Percentiles rank a stretch among this genome's conserved stretches.
Evolutionary conservation across 2,329 filamentous ascomycete species (phyloP).

Genomic region (Fusarium camptoceras): DNA sequence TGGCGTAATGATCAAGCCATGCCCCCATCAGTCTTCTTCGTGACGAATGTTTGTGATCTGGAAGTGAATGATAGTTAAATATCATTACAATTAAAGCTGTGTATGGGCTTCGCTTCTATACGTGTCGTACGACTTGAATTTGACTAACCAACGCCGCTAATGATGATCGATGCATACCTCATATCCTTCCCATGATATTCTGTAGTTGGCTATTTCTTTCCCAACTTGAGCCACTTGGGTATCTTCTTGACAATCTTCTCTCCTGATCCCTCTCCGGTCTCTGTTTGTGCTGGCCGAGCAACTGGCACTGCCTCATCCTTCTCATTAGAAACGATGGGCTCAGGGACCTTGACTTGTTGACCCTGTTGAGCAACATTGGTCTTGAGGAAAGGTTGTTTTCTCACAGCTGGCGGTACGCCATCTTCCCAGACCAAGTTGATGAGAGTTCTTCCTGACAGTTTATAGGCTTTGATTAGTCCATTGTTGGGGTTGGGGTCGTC

Average conservation of each 20-base stretch:
- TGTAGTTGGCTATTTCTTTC: constrained; percentile 69
- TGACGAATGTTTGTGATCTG: neutral
- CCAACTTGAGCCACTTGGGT: constrained; percentile 80
- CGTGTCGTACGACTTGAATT: neutral
- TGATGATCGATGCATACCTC: constrained; percentile 15
- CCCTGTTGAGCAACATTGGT: constrained; percentile 69
- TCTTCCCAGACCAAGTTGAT: constrained; percentile 82
- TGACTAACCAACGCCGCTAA: constrained; percentile 29
- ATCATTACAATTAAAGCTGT: neutral
- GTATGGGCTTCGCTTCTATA: neutral
- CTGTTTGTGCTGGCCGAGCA: constrained; percentile 46
- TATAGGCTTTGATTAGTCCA: constrained; percentile 77
- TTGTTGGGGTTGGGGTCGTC: constrained; percentile 61
- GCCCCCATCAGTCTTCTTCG: constrained; percentile 4
- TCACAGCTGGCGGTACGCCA: constrained; percentile 65
- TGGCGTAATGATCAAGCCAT: constrained; percentile 43
- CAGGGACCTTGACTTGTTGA: constrained; percentile 73
- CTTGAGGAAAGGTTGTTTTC: constrained; percentile 70
- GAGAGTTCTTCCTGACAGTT: constrained; percentile 76
- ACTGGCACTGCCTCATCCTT: constrained; percentile 45
- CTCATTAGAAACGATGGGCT: constrained; percentile 60
- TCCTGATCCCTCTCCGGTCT: constrained; percentile 54
- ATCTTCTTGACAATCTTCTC: constrained; percentile 77
- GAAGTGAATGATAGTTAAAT: neutral
- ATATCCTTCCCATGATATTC: neutral